phyloP scores from a whole-genome alignment of 176 grass and related monocot species.

The sorghum (Sorghum bicolor) region Sorghum_bicolor_NCBIv3 NC_012878.2:58963001-58963500 shows the following conservation, averaged over 20 bases:
- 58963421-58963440: constrained; percentile 50
- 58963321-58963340: constrained; percentile 36
- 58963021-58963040: constrained; percentile 68
- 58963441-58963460: constrained; percentile 39
- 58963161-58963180: constrained; percentile 77
- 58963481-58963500: constrained; percentile 42
- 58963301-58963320: constrained; percentile 42
- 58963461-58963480: constrained; percentile 81
- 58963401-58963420: constrained; percentile 2
- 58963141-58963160: constrained; percentile 54
- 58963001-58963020: constrained; percentile 94
- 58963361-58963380: constrained; percentile 60
- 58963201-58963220: constrained; percentile 26
- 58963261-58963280: constrained; percentile 41
- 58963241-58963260: not conserved
- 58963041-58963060: not conserved
- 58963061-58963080: constrained; percentile 27
- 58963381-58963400: constrained; percentile 43
- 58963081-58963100: not conserved
- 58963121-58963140: not conserved
- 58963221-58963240: constrained; percentile 36
- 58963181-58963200: constrained; percentile 62
- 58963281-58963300: constrained; percentile 56
- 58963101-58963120: constrained; percentile 22
- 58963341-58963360: constrained; percentile 98